Evolutionary conservation across 2,329 filamentous ascomycete genomes (phyloP).

Genomic region (Trichoderma pleuroti): DNA sequence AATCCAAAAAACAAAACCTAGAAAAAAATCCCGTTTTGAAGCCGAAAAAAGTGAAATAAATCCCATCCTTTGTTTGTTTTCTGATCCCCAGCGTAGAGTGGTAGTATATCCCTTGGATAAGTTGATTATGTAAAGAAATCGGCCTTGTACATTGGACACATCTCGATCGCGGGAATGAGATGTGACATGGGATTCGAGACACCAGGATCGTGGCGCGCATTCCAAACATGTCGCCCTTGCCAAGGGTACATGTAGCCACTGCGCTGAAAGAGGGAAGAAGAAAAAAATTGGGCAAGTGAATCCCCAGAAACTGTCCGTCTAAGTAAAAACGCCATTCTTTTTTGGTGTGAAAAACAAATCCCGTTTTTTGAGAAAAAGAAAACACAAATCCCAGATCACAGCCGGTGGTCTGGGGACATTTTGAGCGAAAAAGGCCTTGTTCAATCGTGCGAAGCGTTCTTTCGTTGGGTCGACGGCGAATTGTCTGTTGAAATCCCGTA

Average conservation of each 20-base stretch:
- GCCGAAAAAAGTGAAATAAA: not conserved
- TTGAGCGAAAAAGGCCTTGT: slow-evolving; percentile 19
- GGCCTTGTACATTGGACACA: not conserved
- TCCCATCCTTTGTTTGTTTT: slow-evolving; percentile 8
- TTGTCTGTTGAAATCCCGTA: slow-evolving; percentile 35
- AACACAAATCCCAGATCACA: slow-evolving; percentile 19
- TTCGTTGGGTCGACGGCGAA: slow-evolving; percentile 18
- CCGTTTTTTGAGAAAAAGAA: slow-evolving; percentile 13
- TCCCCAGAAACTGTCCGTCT: slow-evolving; percentile 29
- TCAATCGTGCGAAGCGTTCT: slow-evolving; percentile 18
- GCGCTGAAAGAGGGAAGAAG: not conserved
- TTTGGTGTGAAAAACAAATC: not conserved
- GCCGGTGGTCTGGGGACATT: slow-evolving; percentile 15
- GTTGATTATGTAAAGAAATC: slow-evolving; percentile 1
- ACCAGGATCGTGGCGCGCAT: slow-evolving; percentile 8
- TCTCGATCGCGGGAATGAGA: slow-evolving; percentile 17
- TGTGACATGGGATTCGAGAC: slow-evolving; percentile 13
- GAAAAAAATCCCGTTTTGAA: slow-evolving; percentile 6
- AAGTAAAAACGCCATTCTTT: slow-evolving; percentile 31
- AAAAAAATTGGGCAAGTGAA: slow-evolving; percentile 23
- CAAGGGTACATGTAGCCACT: not conserved
- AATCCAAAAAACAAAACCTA: too few species aligned
- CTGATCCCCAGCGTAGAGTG: slow-evolving; percentile 20
- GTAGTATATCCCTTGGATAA: slow-evolving; percentile 19
- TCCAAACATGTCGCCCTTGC: slow-evolving; percentile 12